Percentiles rank a stretch among this genome's conserved stretches.
Conservation (phyloP, 2,329 filamentous ascomycete species). For the Ascochyta viciae-villosae region DNA sequence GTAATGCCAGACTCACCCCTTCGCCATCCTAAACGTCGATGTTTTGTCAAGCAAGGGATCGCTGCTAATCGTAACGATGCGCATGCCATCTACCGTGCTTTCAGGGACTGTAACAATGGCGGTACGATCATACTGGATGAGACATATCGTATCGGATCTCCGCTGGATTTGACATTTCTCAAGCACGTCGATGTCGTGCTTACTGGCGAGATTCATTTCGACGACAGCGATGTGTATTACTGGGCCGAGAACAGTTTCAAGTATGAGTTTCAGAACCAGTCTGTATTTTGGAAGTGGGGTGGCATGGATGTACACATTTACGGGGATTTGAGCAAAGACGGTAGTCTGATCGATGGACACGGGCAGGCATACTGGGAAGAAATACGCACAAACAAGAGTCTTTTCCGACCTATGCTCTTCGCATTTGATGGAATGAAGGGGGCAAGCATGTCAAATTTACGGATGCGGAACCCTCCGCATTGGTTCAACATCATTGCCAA, state of each 20-base stretch:
- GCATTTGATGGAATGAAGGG: slow-evolving; percentile 10
- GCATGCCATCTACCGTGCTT: slow-evolving; percentile 56
- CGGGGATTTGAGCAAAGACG: slow-evolving; percentile 57
- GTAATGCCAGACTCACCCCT: slow-evolving; percentile 2
- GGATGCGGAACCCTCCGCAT: slow-evolving; percentile 4
- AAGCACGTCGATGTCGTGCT: slow-evolving; percentile 61
- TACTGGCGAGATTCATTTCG: slow-evolving; percentile 63
- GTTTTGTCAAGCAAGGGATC: slow-evolving; percentile 22
- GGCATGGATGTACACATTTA: slow-evolving; percentile 69
- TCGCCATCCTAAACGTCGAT: slow-evolving; percentile 4
- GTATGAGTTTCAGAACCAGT: slow-evolving; percentile 66
- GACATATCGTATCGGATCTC: slow-evolving; percentile 60
- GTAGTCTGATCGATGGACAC: slow-evolving; percentile 59
- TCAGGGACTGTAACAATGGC: slow-evolving; percentile 64
- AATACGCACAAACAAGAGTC: slow-evolving; percentile 24
- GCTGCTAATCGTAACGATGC: slow-evolving; percentile 51
- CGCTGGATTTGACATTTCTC: slow-evolving; percentile 67
- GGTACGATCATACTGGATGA: slow-evolving; percentile 57
- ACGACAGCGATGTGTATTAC: slow-evolving; percentile 64
- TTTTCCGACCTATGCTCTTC: slow-evolving; percentile 61
- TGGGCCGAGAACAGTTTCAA: slow-evolving; percentile 68
- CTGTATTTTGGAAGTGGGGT: slow-evolving; percentile 67
- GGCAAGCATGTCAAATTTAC: slow-evolving; percentile 5
- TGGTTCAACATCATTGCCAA: slow-evolving; percentile 58
- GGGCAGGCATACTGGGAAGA: slow-evolving; percentile 57